Conservation (phyloP, 805 yeast genomes). For the Dipodascus geniculatus region DNA sequence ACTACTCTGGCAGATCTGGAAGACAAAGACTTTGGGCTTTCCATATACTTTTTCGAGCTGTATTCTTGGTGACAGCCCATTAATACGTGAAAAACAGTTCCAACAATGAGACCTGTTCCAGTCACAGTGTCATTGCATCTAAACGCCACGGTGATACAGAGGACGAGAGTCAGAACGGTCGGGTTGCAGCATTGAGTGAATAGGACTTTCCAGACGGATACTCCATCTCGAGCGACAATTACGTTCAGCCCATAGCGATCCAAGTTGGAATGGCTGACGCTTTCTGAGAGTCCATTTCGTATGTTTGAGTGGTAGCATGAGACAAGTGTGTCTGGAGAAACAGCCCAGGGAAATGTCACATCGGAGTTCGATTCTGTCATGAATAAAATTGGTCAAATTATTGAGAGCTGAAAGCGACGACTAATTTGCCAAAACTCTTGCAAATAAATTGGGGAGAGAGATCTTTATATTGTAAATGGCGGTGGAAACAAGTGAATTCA, state of each 20-base stretch:
- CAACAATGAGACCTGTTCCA: not conserved
- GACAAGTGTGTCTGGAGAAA: not conserved
- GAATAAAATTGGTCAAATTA: not conserved
- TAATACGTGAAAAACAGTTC: not conserved
- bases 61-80: not conserved
- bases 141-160: not conserved
- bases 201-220: not conserved
- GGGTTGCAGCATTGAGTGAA: not conserved
- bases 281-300: not conserved
- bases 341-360: not conserved
- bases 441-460: not conserved
- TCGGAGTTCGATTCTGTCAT: too few species aligned
- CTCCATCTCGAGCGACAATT: not conserved
- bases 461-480: not conserved
- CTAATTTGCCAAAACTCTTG: not conserved
- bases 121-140: not conserved
- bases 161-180: not conserved
- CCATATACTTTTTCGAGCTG: constrained; percentile 33
- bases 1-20: constrained; percentile 62
- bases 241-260: not conserved
- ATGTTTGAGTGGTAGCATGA: not conserved
- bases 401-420: not conserved
- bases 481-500: too few species aligned
- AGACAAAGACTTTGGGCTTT: constrained; percentile 50
- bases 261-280: not conserved